These are phyloP conservation scores for Gilbertella persicaria DNA, from an alignment of 371 early-diverging fungal species.

Conservation along the genomic window DNA sequence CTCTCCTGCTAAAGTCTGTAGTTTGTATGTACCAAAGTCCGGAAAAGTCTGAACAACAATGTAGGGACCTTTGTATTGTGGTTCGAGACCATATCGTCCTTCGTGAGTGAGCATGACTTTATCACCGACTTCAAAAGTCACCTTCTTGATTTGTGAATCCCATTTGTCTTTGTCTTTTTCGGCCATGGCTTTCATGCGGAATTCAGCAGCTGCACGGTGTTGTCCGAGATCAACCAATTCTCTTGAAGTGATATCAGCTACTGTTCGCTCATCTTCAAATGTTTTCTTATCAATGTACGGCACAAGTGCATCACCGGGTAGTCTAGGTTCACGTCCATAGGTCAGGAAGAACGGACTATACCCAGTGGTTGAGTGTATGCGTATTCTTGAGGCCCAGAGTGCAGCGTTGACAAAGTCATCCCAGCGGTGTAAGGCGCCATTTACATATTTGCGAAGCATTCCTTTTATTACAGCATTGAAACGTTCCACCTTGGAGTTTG, in stretches of 20 bases:
- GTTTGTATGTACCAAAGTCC: conserved; percentile 1
- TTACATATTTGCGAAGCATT: conserved; percentile 6
- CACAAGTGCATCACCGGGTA: conserved; percentile 12
- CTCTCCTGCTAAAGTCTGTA: conserved; percentile 1
- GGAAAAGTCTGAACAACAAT: not conserved
- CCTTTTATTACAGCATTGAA: conserved; percentile 3
- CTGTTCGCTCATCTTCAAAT: conserved; percentile 1
- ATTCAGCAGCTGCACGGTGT: not conserved
- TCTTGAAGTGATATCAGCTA: not conserved
- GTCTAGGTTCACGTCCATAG: conserved; percentile 18
- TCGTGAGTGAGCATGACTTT: not conserved
- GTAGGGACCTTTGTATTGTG: conserved; percentile 1
- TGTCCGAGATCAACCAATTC: not conserved
- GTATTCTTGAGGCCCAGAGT: conserved; percentile 14
- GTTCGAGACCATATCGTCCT: conserved; percentile 3
- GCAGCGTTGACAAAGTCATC: conserved; percentile 7
- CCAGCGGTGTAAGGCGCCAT: conserved; percentile 4
- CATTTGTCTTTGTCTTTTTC: conserved; percentile 2
- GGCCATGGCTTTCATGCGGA: not conserved
- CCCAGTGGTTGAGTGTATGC: conserved; percentile 10
- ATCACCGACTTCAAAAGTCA: conserved; percentile 9
- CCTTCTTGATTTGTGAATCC: conserved; percentile 1
- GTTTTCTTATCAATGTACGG: not conserved
- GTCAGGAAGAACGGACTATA: conserved; percentile 17
- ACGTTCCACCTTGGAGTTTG: conserved; percentile 17